A percentile compares a stretch with the other conserved stretches of the same genome.
Evolutionary conservation across 345 rosid species (phyloP).

Genomic region (Eucalyptus curtisii): DNA sequence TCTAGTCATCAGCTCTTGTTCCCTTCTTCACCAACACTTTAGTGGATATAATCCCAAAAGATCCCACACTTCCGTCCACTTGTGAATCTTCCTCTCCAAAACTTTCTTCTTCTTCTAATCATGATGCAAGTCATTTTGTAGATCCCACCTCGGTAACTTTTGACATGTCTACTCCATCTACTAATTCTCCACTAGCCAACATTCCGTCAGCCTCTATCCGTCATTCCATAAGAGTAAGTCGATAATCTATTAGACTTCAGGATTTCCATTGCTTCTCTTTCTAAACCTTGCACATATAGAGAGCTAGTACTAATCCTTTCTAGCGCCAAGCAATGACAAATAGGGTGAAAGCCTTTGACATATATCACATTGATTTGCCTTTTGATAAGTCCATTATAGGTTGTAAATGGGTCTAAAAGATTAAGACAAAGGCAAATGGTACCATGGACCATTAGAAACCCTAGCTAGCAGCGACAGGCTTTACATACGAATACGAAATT

Average conservation of each 20-base stretch:
- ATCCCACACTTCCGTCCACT: not conserved
- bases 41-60: not conserved
- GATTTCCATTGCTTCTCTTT: not conserved
- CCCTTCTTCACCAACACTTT: not conserved
- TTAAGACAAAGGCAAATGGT: too few relatives aligned
- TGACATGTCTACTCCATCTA: not conserved
- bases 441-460: not conserved
- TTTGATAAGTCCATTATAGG: not conserved
- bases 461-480: fast-evolving
- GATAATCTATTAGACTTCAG: too few relatives aligned
- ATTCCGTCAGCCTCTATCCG: not conserved
- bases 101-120: not conserved
- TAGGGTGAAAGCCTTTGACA: not conserved
- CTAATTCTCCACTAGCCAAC: not conserved
- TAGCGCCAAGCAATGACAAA: not conserved
- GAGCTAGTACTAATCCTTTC: not conserved
- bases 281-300: not conserved
- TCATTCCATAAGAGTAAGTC: not conserved
- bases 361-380: not conserved
- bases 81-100: not conserved
- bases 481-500: not conserved
- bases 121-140: not conserved
- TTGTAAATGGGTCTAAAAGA: too few relatives aligned
- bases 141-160: not conserved
- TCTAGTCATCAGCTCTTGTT: too few relatives aligned